A percentile compares a stretch with the other conserved stretches of the same genome.
Evolutionary conservation across 371 early-diverging fungal species (phyloP).

Genomic region (Mortierella sp.): DNA sequence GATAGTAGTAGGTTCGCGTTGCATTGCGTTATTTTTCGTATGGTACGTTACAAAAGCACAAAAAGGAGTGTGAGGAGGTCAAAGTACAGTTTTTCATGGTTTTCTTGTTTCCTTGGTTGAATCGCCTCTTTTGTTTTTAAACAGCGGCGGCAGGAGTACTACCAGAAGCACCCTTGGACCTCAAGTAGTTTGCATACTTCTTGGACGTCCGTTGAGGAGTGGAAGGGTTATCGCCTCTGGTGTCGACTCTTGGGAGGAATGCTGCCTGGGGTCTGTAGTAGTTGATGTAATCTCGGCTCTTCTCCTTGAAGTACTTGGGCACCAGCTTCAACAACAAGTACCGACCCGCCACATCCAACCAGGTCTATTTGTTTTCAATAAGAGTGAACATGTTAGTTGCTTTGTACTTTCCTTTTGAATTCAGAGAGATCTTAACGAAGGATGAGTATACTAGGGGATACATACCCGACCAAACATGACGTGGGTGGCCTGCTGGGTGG

Average conservation of each 20-base stretch:
- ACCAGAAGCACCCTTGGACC: constrained; percentile 1
- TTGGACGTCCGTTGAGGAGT: constrained; percentile 41
- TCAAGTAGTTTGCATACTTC: constrained; percentile 31
- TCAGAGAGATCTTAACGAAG: neutral
- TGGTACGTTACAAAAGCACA: constrained; percentile 9
- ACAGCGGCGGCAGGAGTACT: neutral
- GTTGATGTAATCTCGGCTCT: constrained; percentile 28
- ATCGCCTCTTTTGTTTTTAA: neutral
- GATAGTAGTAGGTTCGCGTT: neutral
- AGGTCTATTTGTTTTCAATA: constrained; percentile 19
- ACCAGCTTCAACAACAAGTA: constrained; percentile 33
- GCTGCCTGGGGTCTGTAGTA: constrained; percentile 27
- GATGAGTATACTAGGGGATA: neutral
- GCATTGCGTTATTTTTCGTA: neutral
- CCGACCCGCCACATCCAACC: constrained; percentile 39
- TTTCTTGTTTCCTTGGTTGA: neutral
- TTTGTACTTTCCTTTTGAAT: neutral
- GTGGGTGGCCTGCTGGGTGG: constrained; percentile 29
- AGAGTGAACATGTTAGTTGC: neutral
- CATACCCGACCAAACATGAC: constrained; percentile 42
- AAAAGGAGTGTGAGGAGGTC: neutral
- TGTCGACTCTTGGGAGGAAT: constrained; percentile 35
- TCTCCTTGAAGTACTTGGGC: constrained; percentile 48
- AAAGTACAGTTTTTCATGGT: neutral
- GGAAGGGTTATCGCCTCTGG: constrained; percentile 15